Conservation (phyloP, 1,284 basidiomycete species). For the Rhodotorula sp. region DNA sequence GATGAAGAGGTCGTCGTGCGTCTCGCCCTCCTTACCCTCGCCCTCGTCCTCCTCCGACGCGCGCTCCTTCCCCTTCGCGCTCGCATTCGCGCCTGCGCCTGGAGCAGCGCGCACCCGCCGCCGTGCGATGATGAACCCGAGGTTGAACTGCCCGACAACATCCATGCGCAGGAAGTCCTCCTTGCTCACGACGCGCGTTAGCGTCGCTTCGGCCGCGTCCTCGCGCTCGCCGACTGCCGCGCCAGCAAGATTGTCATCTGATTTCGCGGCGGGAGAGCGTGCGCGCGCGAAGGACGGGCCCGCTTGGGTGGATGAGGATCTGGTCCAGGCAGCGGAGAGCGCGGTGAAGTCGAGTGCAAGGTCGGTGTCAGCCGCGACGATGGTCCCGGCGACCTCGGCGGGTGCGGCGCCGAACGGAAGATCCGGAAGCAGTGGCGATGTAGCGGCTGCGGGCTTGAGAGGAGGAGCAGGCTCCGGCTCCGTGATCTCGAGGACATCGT, state of each 20-base stretch:
- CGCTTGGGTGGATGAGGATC: too few species aligned
- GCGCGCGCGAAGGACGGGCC: not conserved
- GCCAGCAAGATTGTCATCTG: conserved; percentile 42
- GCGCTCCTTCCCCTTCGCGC: not conserved
- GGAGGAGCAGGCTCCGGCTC: conserved; percentile 31
- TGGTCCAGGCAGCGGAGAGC: conserved; percentile 17
- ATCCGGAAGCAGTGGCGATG: not conserved
- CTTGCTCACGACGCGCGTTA: conserved; percentile 85
- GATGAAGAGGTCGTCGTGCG: conserved; percentile 86
- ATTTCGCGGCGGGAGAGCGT: too few species aligned
- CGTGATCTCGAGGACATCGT: conserved; percentile 25
- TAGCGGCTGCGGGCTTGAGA: not conserved
- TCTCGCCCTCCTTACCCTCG: conserved; percentile 32
- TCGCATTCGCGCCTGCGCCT: not conserved
- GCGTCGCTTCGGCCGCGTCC: conserved; percentile 65
- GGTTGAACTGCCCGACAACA: conserved; percentile 91
- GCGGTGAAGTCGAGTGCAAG: conserved; percentile 18
- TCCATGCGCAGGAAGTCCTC: conserved; percentile 82
- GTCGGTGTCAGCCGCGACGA: conserved; percentile 26
- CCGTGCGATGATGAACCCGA: conserved; percentile 89
- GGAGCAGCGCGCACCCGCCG: conserved; percentile 51
- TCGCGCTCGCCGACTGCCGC: conserved; percentile 67
- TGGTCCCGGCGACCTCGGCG: conserved; percentile 22
- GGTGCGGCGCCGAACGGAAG: conserved; percentile 24
- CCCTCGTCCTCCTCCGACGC: not conserved